phyloP scores from a whole-genome alignment of 208 protist genomes.

The Crithidia mellificae region DNA sequence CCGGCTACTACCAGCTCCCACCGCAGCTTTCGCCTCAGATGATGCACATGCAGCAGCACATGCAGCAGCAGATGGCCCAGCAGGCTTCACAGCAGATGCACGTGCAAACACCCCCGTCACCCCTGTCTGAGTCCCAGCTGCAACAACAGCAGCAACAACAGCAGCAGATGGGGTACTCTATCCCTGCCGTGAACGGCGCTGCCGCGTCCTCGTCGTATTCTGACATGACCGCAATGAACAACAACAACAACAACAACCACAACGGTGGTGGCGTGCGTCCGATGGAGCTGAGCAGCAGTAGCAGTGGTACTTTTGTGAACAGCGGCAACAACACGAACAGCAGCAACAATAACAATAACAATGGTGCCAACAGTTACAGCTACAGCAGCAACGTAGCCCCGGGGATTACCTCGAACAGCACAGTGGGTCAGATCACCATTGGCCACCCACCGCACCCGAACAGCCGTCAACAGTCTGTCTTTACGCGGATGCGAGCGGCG shows the following conservation, averaged over 20 bases:
- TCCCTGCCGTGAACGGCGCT: constrained; percentile 4
- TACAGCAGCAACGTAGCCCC: not conserved
- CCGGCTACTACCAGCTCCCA: constrained; percentile 1
- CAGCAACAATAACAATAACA: not conserved
- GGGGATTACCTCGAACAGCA: not conserved
- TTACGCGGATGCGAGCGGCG: constrained; percentile 9
- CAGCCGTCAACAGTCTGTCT: constrained; percentile 1
- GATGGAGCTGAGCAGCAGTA: not conserved
- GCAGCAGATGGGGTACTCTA: not conserved
- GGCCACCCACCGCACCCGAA: not conserved
- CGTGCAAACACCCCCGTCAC: not conserved
- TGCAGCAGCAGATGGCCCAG: no score
- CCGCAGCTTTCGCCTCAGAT: no score
- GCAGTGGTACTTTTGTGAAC: not conserved
- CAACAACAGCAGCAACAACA: not conserved
- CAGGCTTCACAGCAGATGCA: not conserved
- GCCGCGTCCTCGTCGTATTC: constrained; percentile 1
- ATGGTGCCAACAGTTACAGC: not conserved
- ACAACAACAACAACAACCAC: not conserved
- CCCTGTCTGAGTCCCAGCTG: not conserved
- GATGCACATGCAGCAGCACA: not conserved
- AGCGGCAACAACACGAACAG: not conserved
- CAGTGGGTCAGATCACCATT: not conserved
- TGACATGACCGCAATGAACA: constrained; percentile 1
- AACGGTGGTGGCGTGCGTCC: not conserved